Evolutionary conservation across 2,329 filamentous ascomycete species (phyloP), one percentile per base, ranked within the genome.

Genomic region (Grosmannia serpens): DNA sequence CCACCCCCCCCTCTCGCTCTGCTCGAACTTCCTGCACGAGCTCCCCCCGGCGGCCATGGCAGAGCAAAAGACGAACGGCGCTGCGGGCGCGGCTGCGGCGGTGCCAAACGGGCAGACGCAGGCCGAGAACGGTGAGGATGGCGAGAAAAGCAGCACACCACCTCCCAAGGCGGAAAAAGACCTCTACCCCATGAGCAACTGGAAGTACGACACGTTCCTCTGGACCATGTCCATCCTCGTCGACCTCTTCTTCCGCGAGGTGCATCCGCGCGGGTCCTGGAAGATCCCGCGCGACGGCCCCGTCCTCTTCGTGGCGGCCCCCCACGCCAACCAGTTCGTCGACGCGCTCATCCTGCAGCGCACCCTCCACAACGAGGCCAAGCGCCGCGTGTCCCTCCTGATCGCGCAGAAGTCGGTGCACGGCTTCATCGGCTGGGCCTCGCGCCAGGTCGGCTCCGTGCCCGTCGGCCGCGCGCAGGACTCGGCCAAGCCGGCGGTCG

Each of bases 241-340:
- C 64, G 94, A 99, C 73, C 84, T 96, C 65, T 99, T 99, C 82
- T 99, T 99, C 77, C 87, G 94, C 65, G 94, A 99, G 74, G 90
- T 99, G 20, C 91, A 97, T 70, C 94, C 94, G 15, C 83, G 94
- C 64, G 91, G 91, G 65, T 89, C 91, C 62, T 99, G 94, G 91
- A 92, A 91, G 72, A 88, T 99, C 51, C 94, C 94, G 51, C 85
- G 87, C 67, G 82, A 84, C 62, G 94, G 91, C 0, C 91, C 94
- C 1, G 83, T 99, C 62, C 89, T 99, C 60, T 94, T 99, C 68
- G 94, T 99, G 65, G 94, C 91, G 51, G 94, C 92, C 58, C 94
- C 94, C 64, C 94, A 99, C 77, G 92, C 92, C 61, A 99, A 99
- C 71, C 90, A 96, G 86, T 99, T 99, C 66, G 91, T 97, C 69